Base-by-base conservation (phyloP, 176 grass and related monocot genomes). In the Hordeum vulgare region DNA sequence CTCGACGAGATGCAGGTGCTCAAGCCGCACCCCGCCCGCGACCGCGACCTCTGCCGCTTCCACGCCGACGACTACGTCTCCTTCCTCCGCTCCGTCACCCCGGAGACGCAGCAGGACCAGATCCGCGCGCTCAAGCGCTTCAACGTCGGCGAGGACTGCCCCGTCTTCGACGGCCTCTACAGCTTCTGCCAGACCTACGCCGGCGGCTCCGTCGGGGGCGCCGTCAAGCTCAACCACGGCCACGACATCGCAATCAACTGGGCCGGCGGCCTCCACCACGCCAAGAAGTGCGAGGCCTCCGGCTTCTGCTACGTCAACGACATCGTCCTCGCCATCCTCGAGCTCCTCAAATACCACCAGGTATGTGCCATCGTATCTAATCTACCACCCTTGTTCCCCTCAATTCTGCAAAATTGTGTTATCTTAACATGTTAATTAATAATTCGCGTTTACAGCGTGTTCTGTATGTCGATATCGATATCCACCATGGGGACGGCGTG, bases 191-290 rank as follows among this genome's bases (percentile, higher is more conserved):
- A 90, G 91, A 93, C 90, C 37, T 95, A 93, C 71, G 96, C 93
- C 0, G 96, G 96, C 1, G 96, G 79, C 2, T 99, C 96, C 57
- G 88, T 99, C 14, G 89, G 87, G 3, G 93, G 90, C 20, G 91
- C 96, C 59, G 90, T 88, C 86, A 90, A 91, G 66, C 88, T 99
- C 54, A 99, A 99, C 81, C 83, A 99, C 34, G 96, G 88, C 44
- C 89, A 96, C 66, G 96, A 99, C 82, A 96, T 99, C 84, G 91
- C 96, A 40, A 94, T 99, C 83, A 99, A 99, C 86, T 99, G 93
- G 96, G 89, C 91, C 10, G 96, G 96, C 4, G 96, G 96, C 0
- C 91, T 99, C 51, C 96, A 99, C 86, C 96, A 99, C 67, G 96
- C 93, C 8, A 99, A 99, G 60, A 94, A 85, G 85, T 90, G 90